Evolutionary conservation across 2,329 filamentous ascomycete genomes (phyloP).

Genomic region (Calonectria henricotiae): DNA sequence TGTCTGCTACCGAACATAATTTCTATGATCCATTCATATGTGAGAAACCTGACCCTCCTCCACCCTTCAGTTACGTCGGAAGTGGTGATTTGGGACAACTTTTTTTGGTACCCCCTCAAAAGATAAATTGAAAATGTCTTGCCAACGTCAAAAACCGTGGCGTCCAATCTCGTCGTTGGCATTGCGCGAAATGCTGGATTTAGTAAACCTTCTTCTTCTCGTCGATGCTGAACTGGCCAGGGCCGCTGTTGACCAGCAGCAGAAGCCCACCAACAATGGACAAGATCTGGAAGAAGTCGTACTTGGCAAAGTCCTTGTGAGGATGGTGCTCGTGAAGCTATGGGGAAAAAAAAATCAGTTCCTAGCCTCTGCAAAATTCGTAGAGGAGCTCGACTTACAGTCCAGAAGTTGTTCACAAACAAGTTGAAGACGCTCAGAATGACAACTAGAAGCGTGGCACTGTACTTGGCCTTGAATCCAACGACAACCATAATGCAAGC

Average conservation of each 20-base stretch:
- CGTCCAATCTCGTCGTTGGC: slow-evolving; percentile 25
- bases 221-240: slow-evolving; percentile 97
- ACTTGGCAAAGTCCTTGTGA: slow-evolving; percentile 99
- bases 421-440: slow-evolving; percentile 98
- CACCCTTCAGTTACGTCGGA: slow-evolving; percentile 15
- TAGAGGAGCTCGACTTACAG: slow-evolving; percentile 72
- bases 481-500: slow-evolving; percentile 99
- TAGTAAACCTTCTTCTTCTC: slow-evolving; percentile 99
- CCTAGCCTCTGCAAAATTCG: background rate
- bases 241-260: slow-evolving; percentile 98
- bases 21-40: slow-evolving; percentile 38
- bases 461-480: slow-evolving; percentile 99
- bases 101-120: slow-evolving; percentile 32
- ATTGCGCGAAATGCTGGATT: slow-evolving; percentile 29
- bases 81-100: slow-evolving; percentile 31
- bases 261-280: slow-evolving; percentile 98
- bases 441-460: slow-evolving; percentile 93
- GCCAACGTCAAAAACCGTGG: slow-evolving; percentile 34
- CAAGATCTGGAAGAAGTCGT: slow-evolving; percentile 99
- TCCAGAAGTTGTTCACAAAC: slow-evolving; percentile 99
- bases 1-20: slow-evolving; percentile 26
- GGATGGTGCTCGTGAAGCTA: slow-evolving; percentile 98
- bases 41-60: slow-evolving; percentile 32
- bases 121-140: slow-evolving; percentile 37
- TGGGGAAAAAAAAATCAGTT: slow-evolving; percentile 23